Conservation (phyloP, 2,329 filamentous ascomycete genomes). For the Colletotrichum australisinense region DNA sequence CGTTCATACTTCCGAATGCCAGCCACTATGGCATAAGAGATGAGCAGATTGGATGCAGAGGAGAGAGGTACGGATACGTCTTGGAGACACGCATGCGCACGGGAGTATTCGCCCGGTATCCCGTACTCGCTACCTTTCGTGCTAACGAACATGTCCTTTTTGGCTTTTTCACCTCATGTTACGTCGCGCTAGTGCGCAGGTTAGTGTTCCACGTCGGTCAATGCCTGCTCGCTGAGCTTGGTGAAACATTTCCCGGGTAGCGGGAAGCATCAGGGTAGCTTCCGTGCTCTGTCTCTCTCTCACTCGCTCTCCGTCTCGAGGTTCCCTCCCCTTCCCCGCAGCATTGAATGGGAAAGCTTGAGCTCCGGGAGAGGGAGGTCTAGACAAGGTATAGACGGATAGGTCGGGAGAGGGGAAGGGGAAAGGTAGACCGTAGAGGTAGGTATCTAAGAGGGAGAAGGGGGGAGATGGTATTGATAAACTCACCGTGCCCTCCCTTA, state of each 20-base stretch:
- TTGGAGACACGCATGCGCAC: not conserved
- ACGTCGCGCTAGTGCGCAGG: not conserved
- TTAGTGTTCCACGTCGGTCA: slow-evolving; percentile 9
- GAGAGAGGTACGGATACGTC: not conserved
- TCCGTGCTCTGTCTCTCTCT: not conserved
- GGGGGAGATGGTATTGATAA: slow-evolving; percentile 12
- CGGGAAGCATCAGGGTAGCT: slow-evolving; percentile 23
- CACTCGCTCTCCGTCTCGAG: not conserved
- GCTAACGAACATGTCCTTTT: not conserved
- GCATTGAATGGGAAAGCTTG: slow-evolving; percentile 20
- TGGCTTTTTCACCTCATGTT: not conserved
- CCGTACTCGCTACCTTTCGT: not conserved
- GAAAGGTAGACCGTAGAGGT: not conserved
- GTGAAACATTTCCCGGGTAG: slow-evolving; percentile 21
- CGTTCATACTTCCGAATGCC: not conserved
- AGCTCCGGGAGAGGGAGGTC: not conserved
- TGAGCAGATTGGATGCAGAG: not conserved
- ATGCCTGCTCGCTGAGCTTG: not conserved
- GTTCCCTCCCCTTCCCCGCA: not conserved
- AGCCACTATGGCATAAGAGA: not conserved
- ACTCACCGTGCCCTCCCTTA: slow-evolving; percentile 6
- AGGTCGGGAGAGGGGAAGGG: not conserved
- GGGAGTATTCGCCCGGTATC: not conserved
- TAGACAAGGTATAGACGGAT: not conserved
- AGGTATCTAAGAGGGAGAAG: not conserved